Percentiles rank a stretch among this genome's conserved stretches.
These are phyloP conservation scores for Sporisorium reilianum DNA, from an alignment of 1,284 basidiomycete genomes.

Conservation along the genomic window DNA sequence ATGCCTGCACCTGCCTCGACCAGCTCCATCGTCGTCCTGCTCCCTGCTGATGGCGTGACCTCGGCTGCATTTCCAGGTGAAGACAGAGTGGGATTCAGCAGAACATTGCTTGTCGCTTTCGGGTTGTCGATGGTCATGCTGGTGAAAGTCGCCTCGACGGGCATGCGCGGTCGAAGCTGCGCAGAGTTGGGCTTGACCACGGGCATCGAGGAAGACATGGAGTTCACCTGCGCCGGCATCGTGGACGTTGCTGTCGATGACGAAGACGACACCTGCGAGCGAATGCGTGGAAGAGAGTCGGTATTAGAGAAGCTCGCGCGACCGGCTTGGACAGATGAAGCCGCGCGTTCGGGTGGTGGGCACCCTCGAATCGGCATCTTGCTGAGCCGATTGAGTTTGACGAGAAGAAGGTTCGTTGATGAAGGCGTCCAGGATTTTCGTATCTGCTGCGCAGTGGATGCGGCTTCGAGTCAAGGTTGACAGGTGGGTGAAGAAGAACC, in stretches of 20 bases:
- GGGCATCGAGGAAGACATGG: constrained; percentile 4
- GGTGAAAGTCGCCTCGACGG: constrained; percentile 11
- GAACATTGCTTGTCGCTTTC: neutral
- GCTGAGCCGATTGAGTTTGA: neutral
- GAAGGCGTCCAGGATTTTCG: neutral
- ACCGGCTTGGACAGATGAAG: constrained; percentile 13
- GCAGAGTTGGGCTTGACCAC: constrained; percentile 15
- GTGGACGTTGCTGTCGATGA: neutral
- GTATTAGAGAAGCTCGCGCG: neutral
- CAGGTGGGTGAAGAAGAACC: neutral
- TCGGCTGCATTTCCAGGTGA: neutral
- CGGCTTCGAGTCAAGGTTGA: too few relatives aligned
- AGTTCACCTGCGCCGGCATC: constrained; percentile 3
- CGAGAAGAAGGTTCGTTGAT: constrained; percentile 1
- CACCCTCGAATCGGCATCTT: constrained; percentile 10
- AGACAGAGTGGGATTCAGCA: neutral
- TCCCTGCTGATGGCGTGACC: neutral
- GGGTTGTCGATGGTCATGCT: constrained; percentile 12
- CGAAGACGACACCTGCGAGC: neutral
- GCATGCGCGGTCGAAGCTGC: constrained; percentile 28
- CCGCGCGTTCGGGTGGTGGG: neutral
- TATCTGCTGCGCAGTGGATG: neutral
- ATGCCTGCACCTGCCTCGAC: constrained; percentile 70
- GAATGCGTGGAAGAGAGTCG: too few relatives aligned
- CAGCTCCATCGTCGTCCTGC: constrained; percentile 82